Evolutionary conservation across 1,139 yeast genomes (phyloP), one percentile per base, ranked within the genome.

Genomic region (Pneumocystis canis): DNA sequence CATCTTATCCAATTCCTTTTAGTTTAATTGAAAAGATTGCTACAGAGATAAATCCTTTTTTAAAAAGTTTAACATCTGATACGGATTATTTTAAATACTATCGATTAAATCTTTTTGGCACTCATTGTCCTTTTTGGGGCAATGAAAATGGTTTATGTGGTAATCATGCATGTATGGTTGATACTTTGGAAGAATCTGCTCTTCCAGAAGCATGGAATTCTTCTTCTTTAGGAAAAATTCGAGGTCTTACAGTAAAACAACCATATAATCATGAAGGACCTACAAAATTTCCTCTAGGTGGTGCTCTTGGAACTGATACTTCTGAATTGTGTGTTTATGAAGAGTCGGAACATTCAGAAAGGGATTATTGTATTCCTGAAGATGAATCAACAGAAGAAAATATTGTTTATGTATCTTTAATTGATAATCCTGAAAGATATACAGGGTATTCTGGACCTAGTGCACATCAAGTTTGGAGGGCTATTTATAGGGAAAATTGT

Each of bases 391-490:
- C 25, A 11, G 72, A 71, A 6, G 69, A 71, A 9, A 72, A 72
- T 57, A 84, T 96, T 63, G 97, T 89, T 3, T 86, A 85, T 70
- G 95, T 92, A 33, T 89, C 90, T 70, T 79, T 94, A 65, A 78
- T 85, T 32, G 88, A 87, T 64, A 94, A 94, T 71, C 97, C 96
- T 0, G 99, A 94, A 74, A 79, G 98, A 70, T 94, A 88, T 75
- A 94, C 98, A 0, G 98, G 98, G 0, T 94, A 94, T 72, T 87
- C 90, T 58, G 98, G 98, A 40, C 82, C 84, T 63, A 96, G 92
- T 71, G 89, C 96, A 31, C 83, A 85, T 68, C 90, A 86, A 72
- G 88, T 94, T 62, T 94, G 99, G 99, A 79, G 84, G 60, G 89
- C 95, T 65, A 89, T 94, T 58, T 94, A 94, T 74, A 83, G 83